Evolutionary conservation across 495 filamentous ascomycete genomes (phyloP).

Genomic region (Cudoniella acicularis): DNA sequence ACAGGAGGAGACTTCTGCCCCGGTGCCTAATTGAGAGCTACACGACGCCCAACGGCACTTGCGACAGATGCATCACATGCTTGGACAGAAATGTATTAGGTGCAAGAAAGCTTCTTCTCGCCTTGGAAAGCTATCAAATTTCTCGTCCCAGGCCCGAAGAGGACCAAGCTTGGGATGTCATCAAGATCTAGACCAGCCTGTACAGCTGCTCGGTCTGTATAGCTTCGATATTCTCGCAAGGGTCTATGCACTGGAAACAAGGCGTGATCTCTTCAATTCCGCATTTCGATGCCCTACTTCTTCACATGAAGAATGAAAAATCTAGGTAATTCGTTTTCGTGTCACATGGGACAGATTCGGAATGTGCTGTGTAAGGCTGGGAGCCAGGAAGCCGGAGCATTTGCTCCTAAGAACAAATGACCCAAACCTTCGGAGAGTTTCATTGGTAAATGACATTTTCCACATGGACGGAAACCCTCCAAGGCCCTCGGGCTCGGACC

Average conservation of each 20-base stretch:
- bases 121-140: background rate
- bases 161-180: background rate
- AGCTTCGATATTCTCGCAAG: no score
- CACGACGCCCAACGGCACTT: no score
- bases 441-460: no score
- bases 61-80: no score
- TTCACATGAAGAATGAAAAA: no score
- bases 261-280: background rate
- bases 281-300: background rate
- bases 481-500: no score
- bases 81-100: background rate
- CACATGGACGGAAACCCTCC: no score
- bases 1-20: background rate
- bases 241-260: background rate
- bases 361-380: no score
- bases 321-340: background rate
- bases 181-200: background rate
- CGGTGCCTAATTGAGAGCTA: background rate
- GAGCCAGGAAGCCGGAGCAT: background rate
- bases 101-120: background rate
- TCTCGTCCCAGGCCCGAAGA: background rate
- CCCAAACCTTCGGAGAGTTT: no score
- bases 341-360: background rate
- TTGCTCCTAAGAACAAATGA: conserved; percentile 1
- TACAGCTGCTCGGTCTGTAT: background rate